A percentile compares a stretch with the other conserved stretches of the same genome.
Conservation (phyloP, 75 land plant genomes). For the Isoetes taiwanensis region DNA sequence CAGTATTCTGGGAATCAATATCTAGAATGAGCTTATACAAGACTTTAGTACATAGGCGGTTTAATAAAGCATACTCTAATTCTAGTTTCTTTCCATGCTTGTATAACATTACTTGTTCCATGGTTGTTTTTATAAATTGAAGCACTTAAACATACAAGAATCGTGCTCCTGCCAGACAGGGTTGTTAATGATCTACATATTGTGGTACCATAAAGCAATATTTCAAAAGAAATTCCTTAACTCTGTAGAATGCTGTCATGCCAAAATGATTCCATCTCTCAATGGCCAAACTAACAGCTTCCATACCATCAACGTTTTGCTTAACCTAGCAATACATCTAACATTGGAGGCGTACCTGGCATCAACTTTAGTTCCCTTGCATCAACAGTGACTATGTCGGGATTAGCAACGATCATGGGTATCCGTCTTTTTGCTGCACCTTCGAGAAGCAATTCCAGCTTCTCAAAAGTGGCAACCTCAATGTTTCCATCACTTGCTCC, state of each 20-base stretch:
- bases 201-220: too few relatives aligned
- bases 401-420: conserved; percentile 86
- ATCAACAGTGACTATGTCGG: conserved; percentile 85
- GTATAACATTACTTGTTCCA: background rate
- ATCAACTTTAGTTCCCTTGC: conserved; percentile 67
- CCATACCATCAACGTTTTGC: background rate
- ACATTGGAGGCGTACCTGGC: conserved; percentile 67
- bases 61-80: background rate
- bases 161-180: background rate
- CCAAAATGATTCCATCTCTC: background rate
- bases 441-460: conserved; percentile 48
- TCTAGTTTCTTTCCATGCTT: background rate
- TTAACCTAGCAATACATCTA: background rate
- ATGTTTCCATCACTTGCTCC: conserved; percentile 33
- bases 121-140: background rate
- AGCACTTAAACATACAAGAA: background rate
- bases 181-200: too few relatives aligned
- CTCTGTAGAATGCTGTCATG: background rate
- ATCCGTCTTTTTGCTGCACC: conserved; percentile 34
- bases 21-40: background rate
- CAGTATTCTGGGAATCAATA: background rate
- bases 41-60: background rate
- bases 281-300: background rate
- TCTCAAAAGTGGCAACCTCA: conserved; percentile 32
- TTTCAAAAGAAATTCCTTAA: background rate